Base-by-base conservation (phyloP, 1,284 basidiomycete genomes). In the Abortiporus biennis region DNA sequence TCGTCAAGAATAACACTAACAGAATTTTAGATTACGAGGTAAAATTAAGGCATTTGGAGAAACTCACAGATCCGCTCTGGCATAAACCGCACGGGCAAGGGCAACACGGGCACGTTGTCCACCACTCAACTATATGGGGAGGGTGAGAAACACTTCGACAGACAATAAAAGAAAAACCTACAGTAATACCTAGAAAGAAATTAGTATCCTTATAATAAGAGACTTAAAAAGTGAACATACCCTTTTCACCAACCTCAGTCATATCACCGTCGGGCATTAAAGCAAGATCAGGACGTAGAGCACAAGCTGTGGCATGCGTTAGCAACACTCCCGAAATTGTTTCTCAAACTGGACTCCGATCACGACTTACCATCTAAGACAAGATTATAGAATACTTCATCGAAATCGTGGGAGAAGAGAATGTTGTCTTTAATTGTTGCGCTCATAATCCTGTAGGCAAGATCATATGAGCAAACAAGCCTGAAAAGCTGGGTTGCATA, bases 341-440 rank as follows among this genome's bases (percentile, higher is more conserved):
- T 9, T 5, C 19, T 6, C 21, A 12, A 8, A 17, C 13, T 21
- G 9, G 6, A n/a, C 44, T 3, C 30, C n/a, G 23, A 35, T 17
- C 21, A 6, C 21, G 19, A 22, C 56, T 3, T 39, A 82, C 84
- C 84, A 66, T 89, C 82, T 3, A 88, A 57, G n/a, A 87, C 85
- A 13, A 80, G 52, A 42, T 84, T 72, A 51, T 88, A 89, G 50
- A 85, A 89, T 0, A 64, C 69, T 48, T 87, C 82, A 44, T 96
- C 89, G 48, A 86, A 96, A 47, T 82, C 76, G 59, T 93, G 87
- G 6, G 85, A 92, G 65, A 97, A 97, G 25, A 91, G 57, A 47
- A 96, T 95, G 54, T 95, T 96, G 40, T 92, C 88, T 40, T 83
- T 78, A 42, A 95, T 77, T 0, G 87, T 83, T 0, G 87, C 79